Evolutionary conservation across 805 yeast genomes (phyloP), one percentile per base, ranked within the genome.

Genomic region (Naumovozyma dairenensis): DNA sequence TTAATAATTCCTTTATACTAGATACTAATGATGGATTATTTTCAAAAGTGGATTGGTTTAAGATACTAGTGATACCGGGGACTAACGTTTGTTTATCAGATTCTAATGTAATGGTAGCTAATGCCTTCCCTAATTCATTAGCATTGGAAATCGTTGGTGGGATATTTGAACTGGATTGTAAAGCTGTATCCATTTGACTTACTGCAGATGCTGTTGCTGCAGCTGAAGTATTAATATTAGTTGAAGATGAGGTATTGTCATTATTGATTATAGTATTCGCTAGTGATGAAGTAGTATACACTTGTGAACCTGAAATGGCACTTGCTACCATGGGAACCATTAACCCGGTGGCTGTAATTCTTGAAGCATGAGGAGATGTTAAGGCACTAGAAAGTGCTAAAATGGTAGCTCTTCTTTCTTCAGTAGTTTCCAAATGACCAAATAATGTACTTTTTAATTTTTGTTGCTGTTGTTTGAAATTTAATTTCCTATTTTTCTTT

Each of bases 351-450:
- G 63, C 60, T 5, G 63, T 58, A 20, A 57, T 57, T 29, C 50
- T 51, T 3, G 62, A 52, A 2, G 57, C 49, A 20, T 38, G 46
- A 16, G 60, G 44, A 12, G 59, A 45, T 15, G 46, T 50, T 16
- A 58, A 48, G 5, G 60, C 59, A 45, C 60, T 49, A 5, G 55
- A 40, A 5, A 58, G 38, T 3, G 63, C 60, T 16, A 58, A 38
- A n/a, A 57, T 43, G 3, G 58, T 43, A 1, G 63, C 65, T 33
- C 65, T 74, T 57, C 92, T 65, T 57, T 81, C 87, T 47, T 78
- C 87, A 38, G 83, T 69, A 2, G 87, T 79, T 49, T 80, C 92
- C 45, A 82, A 64, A 61, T 82, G 93, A 33, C 85, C 75, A 60
- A 81, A 82, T 48, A 81, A 63, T 2, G 82, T 68, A 16, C 83